phyloP scores from a whole-genome alignment of 768 basidiomycete genomes.

The Gymnopilus junonius region DNA sequence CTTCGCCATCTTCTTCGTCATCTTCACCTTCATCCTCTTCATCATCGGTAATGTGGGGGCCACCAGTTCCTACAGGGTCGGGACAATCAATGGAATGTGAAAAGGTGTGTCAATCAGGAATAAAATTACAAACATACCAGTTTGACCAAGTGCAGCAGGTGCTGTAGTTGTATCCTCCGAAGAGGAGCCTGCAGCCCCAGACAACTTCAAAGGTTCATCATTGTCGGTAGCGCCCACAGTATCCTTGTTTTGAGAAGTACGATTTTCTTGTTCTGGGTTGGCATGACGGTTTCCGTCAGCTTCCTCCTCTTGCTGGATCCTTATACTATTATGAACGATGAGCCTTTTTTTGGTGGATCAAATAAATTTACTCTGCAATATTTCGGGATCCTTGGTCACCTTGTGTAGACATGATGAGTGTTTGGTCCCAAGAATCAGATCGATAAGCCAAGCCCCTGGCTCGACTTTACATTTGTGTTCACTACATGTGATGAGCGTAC shows the following conservation, averaged over 20 bases:
- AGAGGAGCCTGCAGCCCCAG: background rate
- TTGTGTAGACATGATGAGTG: background rate
- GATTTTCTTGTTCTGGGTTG: background rate
- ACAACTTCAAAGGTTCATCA: background rate
- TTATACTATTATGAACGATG: background rate
- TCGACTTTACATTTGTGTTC: background rate
- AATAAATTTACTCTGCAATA: background rate
- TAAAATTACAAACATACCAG: background rate
- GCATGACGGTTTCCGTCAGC: background rate
- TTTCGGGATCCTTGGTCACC: background rate
- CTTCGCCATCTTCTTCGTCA: constrained; percentile 2
- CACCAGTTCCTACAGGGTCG: background rate
- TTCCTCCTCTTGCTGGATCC: background rate
- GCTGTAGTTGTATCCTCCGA: background rate
- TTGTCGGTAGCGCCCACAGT: background rate
- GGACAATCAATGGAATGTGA: background rate
- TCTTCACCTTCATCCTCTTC: background rate
- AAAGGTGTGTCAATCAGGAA: background rate
- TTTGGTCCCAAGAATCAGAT: background rate
- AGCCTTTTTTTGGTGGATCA: background rate
- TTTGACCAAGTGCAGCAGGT: background rate
- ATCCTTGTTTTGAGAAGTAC: background rate
- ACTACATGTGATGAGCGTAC: background rate
- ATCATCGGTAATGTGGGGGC: too few relatives aligned
- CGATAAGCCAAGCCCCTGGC: background rate